Evolutionary conservation across 1,139 yeast species (phyloP).

Genomic region (Suhomyces ambrosiae): DNA sequence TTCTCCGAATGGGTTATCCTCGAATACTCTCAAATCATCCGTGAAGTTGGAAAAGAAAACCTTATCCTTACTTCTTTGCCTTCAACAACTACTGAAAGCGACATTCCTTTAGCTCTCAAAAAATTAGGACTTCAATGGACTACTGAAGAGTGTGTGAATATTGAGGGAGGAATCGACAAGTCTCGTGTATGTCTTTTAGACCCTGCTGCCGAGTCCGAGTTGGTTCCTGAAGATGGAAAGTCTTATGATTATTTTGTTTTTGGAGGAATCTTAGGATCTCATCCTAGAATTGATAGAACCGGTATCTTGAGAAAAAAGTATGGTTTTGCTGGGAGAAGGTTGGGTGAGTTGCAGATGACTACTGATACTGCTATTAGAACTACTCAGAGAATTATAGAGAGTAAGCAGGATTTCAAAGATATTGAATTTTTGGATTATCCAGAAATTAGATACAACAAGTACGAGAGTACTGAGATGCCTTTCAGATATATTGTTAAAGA

Average conservation of each 20-base stretch:
- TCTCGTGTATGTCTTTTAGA: constrained; percentile 78
- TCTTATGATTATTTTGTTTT: constrained; percentile 85
- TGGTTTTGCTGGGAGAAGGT: constrained; percentile 81
- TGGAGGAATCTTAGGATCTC: constrained; percentile 96
- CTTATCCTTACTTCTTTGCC: constrained; percentile 80
- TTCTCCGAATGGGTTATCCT: constrained; percentile 94
- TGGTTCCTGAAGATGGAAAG: constrained; percentile 66
- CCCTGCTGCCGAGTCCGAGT: constrained; percentile 78
- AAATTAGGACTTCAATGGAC: constrained; percentile 83
- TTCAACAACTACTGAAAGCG: constrained; percentile 54
- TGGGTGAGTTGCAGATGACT: constrained; percentile 91
- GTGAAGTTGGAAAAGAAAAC: constrained; percentile 79
- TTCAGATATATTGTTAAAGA: constrained; percentile 75
- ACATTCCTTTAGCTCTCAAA: constrained; percentile 63
- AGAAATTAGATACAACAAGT: constrained; percentile 81
- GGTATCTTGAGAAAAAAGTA: constrained; percentile 79
- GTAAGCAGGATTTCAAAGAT: constrained; percentile 59
- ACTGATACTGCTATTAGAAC: constrained; percentile 96
- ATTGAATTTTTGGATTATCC: constrained; percentile 90
- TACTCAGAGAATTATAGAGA: constrained; percentile 72
- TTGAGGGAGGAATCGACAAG: constrained; percentile 47
- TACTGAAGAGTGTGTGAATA: constrained; percentile 62
- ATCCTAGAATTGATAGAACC: constrained; percentile 95
- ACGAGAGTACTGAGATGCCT: constrained; percentile 97
- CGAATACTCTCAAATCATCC: constrained; percentile 80